Evolutionary conservation across 75 land plant species (phyloP).

Genomic region (Selaginella tamariscina): DNA sequence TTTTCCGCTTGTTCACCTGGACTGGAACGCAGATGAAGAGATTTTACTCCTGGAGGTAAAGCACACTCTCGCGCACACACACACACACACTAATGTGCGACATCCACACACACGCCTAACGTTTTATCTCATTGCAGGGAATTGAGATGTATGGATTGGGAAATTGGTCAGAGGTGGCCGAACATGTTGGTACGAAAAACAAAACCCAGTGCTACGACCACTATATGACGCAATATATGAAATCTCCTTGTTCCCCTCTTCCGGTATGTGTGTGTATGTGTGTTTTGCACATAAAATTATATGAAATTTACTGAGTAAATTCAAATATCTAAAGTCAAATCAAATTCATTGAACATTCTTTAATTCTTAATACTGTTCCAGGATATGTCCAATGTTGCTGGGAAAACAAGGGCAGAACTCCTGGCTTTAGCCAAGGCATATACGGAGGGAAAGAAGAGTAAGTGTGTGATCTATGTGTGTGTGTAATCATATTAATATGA

Average conservation of each 20-base stretch:
- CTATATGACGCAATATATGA: constrained; percentile 56
- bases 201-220: constrained; percentile 72
- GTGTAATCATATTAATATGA: constrained; percentile 2
- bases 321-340: too few species aligned
- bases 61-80: too few species aligned
- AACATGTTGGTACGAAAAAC: constrained; percentile 86
- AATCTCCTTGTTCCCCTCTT: constrained; percentile 76
- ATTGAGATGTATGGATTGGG: constrained; percentile 93
- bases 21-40: constrained; percentile 98
- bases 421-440: constrained; percentile 74
- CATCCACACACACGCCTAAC: not conserved
- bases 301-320: constrained; percentile 5
- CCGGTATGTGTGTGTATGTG: constrained; percentile 38
- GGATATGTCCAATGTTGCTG: constrained; percentile 83
- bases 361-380: constrained; percentile 16
- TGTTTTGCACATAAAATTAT: not conserved
- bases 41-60: constrained; percentile 84
- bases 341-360: not conserved
- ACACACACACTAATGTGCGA: too few species aligned
- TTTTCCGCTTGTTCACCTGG: constrained; percentile 82
- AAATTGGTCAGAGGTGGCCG: constrained; percentile 94
- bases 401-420: constrained; percentile 83
- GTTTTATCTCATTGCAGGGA: constrained; percentile 52
- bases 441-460: constrained; percentile 64
- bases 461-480: constrained; percentile 4